Evolutionary conservation across 2,329 filamentous ascomycete species (phyloP).

Genomic region (Trichoderma sp.): DNA sequence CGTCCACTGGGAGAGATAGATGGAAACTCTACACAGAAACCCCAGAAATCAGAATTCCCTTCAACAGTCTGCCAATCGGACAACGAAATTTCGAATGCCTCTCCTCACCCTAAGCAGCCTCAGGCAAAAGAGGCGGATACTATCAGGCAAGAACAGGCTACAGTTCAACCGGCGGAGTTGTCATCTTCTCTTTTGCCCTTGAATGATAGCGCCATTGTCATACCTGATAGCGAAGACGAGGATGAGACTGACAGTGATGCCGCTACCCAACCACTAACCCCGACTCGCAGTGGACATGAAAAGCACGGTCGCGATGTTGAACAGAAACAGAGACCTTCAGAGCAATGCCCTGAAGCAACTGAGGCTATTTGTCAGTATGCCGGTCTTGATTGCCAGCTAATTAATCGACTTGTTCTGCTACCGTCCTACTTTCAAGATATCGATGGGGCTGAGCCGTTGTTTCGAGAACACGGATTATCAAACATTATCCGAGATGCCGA

Average conservation of each 20-base stretch:
- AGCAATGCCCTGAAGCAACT: not conserved
- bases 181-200: not conserved
- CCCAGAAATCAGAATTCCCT: not conserved
- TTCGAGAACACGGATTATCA: constrained; percentile 42
- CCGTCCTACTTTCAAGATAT: constrained; percentile 40
- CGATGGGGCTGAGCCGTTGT: constrained; percentile 38
- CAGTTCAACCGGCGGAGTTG: not conserved
- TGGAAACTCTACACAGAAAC: constrained; percentile 24
- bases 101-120: not conserved
- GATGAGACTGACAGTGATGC: not conserved
- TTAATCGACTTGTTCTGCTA: constrained; percentile 39
- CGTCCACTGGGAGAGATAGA: constrained; percentile 26
- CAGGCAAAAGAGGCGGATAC: not conserved
- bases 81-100: not conserved
- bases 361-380: constrained; percentile 33
- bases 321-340: not conserved
- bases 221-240: constrained; percentile 12
- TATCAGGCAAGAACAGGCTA: not conserved
- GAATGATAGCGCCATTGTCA: constrained; percentile 2
- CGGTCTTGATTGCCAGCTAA: constrained; percentile 38
- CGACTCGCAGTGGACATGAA: not conserved
- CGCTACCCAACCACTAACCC: not conserved
- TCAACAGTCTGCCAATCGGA: not conserved
- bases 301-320: not conserved
- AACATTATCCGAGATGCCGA: constrained; percentile 35